Percentiles rank a stretch among this genome's conserved stretches.
Evolutionary conservation across 345 rosid species (phyloP).

Genomic region (Heritiera littoralis): DNA sequence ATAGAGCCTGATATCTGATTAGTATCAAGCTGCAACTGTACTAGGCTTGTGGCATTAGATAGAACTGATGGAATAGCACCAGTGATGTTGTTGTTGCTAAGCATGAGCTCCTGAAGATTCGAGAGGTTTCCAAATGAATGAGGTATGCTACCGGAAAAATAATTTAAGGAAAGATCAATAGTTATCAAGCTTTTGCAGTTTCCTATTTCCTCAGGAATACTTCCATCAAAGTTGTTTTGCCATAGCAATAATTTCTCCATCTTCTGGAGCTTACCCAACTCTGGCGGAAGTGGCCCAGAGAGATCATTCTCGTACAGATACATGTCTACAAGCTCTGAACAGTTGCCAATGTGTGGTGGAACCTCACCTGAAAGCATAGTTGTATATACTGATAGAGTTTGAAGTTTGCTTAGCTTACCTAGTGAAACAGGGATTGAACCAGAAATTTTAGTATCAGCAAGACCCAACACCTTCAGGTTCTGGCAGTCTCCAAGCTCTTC

Average conservation of each 20-base stretch:
- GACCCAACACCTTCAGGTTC: slow-evolving; percentile 60
- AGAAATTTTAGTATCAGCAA: slow-evolving; percentile 73
- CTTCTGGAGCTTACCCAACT: slow-evolving; percentile 56
- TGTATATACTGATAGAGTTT: slow-evolving; percentile 58
- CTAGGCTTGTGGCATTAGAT: slow-evolving; percentile 56
- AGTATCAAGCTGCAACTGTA: slow-evolving; percentile 75
- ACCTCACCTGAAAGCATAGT: slow-evolving; percentile 73
- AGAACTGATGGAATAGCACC: slow-evolving; percentile 77
- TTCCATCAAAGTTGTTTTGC: slow-evolving; percentile 70
- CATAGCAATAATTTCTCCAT: slow-evolving; percentile 69
- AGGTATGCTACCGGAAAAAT: slow-evolving; percentile 74
- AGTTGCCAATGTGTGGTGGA: slow-evolving; percentile 73
- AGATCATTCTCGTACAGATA: slow-evolving; percentile 79
- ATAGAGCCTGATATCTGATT: slow-evolving; percentile 74
- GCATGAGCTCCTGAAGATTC: slow-evolving; percentile 74
- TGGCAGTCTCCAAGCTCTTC: slow-evolving; percentile 68
- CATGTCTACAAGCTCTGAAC: slow-evolving; percentile 58
- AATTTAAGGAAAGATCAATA: slow-evolving; percentile 78
- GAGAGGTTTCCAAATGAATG: slow-evolving; percentile 62
- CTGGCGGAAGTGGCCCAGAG: slow-evolving; percentile 61
- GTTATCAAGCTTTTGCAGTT: slow-evolving; percentile 58
- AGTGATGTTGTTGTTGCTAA: slow-evolving; percentile 76
- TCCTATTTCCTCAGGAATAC: slow-evolving; percentile 78
- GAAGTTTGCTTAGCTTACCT: slow-evolving; percentile 70
- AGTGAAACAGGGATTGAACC: slow-evolving; percentile 68